phyloP scores from a whole-genome alignment of 768 basidiomycete genomes.

The Lenzites betulinus region DNA sequence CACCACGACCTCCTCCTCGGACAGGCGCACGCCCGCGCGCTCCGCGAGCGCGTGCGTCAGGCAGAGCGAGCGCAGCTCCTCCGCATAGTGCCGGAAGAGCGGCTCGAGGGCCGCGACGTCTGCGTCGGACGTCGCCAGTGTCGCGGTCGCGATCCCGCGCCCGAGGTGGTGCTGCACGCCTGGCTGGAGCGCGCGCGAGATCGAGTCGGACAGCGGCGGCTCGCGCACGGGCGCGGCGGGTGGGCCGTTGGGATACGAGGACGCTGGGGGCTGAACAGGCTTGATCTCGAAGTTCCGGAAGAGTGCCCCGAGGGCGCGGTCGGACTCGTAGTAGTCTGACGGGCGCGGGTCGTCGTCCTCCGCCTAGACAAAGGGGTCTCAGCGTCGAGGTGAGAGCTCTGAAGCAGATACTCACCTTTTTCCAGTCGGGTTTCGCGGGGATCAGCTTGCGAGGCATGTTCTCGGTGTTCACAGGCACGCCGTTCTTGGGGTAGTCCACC shows the following conservation, averaged over 20 bases:
- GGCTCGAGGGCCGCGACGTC: slow-evolving; percentile 30
- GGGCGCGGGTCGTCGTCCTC: slow-evolving; percentile 42
- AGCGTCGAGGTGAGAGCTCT: too few species aligned
- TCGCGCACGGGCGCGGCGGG: slow-evolving; percentile 1
- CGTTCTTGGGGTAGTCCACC: slow-evolving; percentile 82
- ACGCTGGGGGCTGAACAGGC: slow-evolving; percentile 27
- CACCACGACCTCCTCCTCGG: slow-evolving; percentile 72
- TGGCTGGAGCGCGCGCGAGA: slow-evolving; percentile 21
- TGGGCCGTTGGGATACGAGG: slow-evolving; percentile 7
- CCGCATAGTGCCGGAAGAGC: slow-evolving; percentile 54
- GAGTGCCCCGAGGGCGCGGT: slow-evolving; percentile 67
- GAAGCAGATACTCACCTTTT: slow-evolving; percentile 41
- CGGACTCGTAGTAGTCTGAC: slow-evolving; percentile 70
- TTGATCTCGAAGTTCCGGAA: slow-evolving; percentile 55
- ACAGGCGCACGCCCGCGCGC: slow-evolving; percentile 66
- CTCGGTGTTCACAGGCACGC: slow-evolving; percentile 56
- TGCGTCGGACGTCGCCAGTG: slow-evolving; percentile 7
- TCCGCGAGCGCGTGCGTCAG: slow-evolving; percentile 67
- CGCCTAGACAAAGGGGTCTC: slow-evolving; percentile 6
- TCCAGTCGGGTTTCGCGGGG: slow-evolving; percentile 80
- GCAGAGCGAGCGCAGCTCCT: slow-evolving; percentile 71
- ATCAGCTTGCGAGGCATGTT: slow-evolving; percentile 55
- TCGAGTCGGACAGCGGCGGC: slow-evolving; percentile 25
- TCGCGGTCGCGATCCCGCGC: background rate
- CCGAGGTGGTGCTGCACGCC: slow-evolving; percentile 19